These are phyloP conservation scores for Gnomoniopsis smithogilvyi DNA, from an alignment of 2,329 filamentous ascomycete species.

Conservation along the genomic window DNA sequence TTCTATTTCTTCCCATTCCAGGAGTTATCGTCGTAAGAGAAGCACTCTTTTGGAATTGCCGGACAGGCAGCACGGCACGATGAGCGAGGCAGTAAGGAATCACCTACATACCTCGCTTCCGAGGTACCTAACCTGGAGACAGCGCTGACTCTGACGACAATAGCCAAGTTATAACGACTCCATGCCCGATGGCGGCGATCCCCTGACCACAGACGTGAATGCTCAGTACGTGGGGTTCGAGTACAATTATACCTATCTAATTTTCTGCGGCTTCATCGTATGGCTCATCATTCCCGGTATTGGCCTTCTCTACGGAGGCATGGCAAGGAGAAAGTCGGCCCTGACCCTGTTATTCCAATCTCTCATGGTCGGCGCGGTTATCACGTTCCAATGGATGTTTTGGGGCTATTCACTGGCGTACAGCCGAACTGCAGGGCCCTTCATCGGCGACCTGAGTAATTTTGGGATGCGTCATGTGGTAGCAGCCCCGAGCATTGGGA, in stretches of 20 bases:
- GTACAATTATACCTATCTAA: slow-evolving; percentile 58
- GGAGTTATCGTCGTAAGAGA: too few relatives aligned
- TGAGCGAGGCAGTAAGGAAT: slow-evolving; percentile 15
- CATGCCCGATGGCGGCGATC: slow-evolving; percentile 24
- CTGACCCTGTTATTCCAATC: slow-evolving; percentile 61
- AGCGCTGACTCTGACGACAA: not conserved
- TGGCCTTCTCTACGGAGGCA: slow-evolving; percentile 61
- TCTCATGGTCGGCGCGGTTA: slow-evolving; percentile 53
- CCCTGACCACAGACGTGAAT: slow-evolving; percentile 31
- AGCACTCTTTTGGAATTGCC: not conserved
- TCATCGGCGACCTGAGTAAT: slow-evolving; percentile 76
- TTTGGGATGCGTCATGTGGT: slow-evolving; percentile 65
- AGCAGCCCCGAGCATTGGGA: slow-evolving; percentile 58
- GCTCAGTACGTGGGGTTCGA: slow-evolving; percentile 56
- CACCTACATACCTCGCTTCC: too few relatives aligned
- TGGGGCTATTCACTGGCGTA: slow-evolving; percentile 85
- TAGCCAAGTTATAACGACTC: slow-evolving; percentile 22
- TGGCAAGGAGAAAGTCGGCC: slow-evolving; percentile 60
- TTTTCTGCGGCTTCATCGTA: slow-evolving; percentile 58
- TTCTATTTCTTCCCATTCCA: too few relatives aligned
- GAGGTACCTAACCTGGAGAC: too few relatives aligned
- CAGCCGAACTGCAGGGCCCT: slow-evolving; percentile 72
- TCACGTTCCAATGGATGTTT: slow-evolving; percentile 87
- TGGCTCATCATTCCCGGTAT: slow-evolving; percentile 67
- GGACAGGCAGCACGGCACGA: not conserved